Percentiles rank a stretch among this genome's conserved stretches.
phyloP scores from a whole-genome alignment of 805 yeast genomes.

The Kregervanrija fluxuum region DNA sequence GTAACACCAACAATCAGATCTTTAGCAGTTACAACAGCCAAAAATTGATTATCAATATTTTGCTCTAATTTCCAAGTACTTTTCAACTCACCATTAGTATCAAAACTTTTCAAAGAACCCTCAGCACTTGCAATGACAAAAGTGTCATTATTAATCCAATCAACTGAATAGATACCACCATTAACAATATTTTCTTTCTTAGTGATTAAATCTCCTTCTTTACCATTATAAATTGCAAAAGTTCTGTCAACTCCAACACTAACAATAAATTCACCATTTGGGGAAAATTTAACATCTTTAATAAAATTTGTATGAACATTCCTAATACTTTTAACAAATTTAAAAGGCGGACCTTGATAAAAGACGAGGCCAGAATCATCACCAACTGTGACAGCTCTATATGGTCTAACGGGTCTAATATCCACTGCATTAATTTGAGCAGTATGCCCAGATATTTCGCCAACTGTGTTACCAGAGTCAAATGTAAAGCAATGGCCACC shows the following conservation, averaged over 20 bases:
- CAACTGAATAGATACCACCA: conserved; percentile 75
- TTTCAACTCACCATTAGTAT: conserved; percentile 33
- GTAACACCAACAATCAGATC: conserved; percentile 58
- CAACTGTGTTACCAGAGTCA: conserved; percentile 96
- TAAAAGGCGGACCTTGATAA: conserved; percentile 90
- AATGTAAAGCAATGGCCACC: conserved; percentile 89
- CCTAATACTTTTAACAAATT: conserved; percentile 65
- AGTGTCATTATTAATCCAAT: conserved; percentile 56
- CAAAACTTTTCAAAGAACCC: conserved; percentile 62
- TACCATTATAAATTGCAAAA: conserved; percentile 77
- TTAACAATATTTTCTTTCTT: conserved; percentile 48
- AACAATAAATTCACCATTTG: conserved; percentile 67
- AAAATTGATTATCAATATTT: conserved; percentile 58
- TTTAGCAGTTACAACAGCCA: conserved; percentile 69
- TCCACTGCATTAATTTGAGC: conserved; percentile 77
- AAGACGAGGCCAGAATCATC: conserved; percentile 85
- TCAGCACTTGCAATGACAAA: conserved; percentile 87
- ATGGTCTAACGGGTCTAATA: conserved; percentile 81
- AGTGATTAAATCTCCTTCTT: conserved; percentile 66
- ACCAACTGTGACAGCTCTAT: conserved; percentile 86
- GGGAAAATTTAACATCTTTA: conserved; percentile 75
- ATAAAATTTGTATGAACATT: conserved; percentile 73
- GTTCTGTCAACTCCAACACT: conserved; percentile 82
- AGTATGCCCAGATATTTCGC: conserved; percentile 91
- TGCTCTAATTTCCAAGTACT: conserved; percentile 46